These are phyloP conservation scores for Combretum micranthum DNA, from an alignment of 345 rosid genomes.

Conservation along the genomic window DNA sequence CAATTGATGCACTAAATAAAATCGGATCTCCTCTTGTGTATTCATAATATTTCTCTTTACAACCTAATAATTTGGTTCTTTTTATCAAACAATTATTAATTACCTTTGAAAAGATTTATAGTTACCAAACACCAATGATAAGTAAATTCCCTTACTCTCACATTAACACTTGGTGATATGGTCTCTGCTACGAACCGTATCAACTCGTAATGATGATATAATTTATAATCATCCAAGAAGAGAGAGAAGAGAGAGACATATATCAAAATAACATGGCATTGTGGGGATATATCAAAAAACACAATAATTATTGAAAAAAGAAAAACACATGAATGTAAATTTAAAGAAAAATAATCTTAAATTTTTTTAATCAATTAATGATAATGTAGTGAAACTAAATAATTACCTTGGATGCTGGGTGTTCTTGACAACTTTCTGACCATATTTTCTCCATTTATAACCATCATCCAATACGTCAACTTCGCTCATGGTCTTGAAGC, in stretches of 20 bases:
- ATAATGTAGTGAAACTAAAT: background rate
- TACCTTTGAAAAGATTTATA: background rate
- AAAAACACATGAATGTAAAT: too few species aligned
- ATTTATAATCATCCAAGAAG: too few species aligned
- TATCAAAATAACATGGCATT: too few species aligned
- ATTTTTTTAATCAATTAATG: too few species aligned
- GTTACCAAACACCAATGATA: background rate
- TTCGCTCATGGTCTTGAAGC: conserved; percentile 97
- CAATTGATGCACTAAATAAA: conserved; percentile 17
- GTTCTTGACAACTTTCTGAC: conserved; percentile 98
- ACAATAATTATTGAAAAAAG: too few species aligned
- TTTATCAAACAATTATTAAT: conserved; percentile 24
- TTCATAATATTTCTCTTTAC: conserved; percentile 1
- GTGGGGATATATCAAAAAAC: too few species aligned
- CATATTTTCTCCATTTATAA: conserved; percentile 96
- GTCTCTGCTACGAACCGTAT: too few species aligned
- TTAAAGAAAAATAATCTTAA: too few species aligned
- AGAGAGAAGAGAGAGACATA: too few species aligned
- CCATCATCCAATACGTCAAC: conserved; percentile 97
- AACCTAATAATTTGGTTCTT: conserved; percentile 43
- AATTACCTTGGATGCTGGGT: conserved; percentile 93
- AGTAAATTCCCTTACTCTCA: background rate
- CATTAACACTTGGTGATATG: too few species aligned
- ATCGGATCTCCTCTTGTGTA: too few species aligned
- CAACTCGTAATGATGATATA: too few species aligned